Evolutionary conservation across 257 asterid species (phyloP), one percentile per base, ranked within the genome.

Genomic region (Linderniella brevidens): DNA sequence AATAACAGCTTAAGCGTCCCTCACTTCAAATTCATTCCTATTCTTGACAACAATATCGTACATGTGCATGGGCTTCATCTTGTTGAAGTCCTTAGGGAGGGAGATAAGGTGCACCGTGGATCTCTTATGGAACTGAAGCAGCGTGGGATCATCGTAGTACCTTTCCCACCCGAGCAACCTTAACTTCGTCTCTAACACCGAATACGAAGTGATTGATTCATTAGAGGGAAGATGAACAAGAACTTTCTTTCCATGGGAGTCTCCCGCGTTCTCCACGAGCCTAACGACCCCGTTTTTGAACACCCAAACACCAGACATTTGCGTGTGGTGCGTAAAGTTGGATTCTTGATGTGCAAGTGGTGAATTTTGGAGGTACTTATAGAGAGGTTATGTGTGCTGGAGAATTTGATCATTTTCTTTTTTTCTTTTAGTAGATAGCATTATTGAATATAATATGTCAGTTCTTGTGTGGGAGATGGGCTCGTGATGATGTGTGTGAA

Each of bases 51-150:
- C 84, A 9, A 77, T 67, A 35, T 77, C 84, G 48, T 62, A 80
- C 84, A 74, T 80, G 38, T 77, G 84, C 36, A 75, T 58, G 57
- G 93, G 69, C 46, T 78, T 81, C 56, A 81, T 68, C 71, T 61
- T 73, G 74, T 8, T 50, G 75, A 78, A 78, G 38, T 81, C 86
- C 37, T 8, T 75, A 0, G 93, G 93, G 36, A 78, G 93, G 9
- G 90, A 81, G 19, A 81, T 78, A 59, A 81, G 86, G 52, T 78
- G 73, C 59, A 78, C 46, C 0, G 82, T 68, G 17, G 93, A 75
- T 60, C 73, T 70, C 56, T 81, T 81, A n/a, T 75, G 90, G 61
- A 64, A 81, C 70, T 81, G 93, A 59, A 77, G 60, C 10, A 81
- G 75, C 0, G 72, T 78, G 5, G 80, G 76, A 8, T 77, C 82